These are phyloP conservation scores for Acaromyces ingoldii DNA, from an alignment of 1,284 basidiomycete genomes.

Conservation along the genomic window DNA sequence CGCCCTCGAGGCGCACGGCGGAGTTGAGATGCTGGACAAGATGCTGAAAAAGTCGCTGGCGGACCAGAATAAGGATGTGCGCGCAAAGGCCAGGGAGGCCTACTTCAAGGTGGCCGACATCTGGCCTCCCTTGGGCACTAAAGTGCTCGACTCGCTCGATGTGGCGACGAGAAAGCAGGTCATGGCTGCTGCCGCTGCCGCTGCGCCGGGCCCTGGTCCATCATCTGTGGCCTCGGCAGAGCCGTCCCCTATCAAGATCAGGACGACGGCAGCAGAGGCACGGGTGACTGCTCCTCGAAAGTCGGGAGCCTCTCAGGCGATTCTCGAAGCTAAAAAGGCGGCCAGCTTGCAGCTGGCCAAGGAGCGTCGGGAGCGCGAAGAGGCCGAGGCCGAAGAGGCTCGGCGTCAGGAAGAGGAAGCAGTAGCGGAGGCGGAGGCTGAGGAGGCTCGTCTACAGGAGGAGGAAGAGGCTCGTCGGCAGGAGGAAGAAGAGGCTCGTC, in stretches of 20 bases:
- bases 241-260: too few species aligned
- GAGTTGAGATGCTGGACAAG: conserved; percentile 59
- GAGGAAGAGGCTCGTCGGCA: neutral
- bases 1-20: conserved; percentile 55
- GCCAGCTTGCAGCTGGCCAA: conserved; percentile 29
- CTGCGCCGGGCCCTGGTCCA: too few species aligned
- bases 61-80: conserved; percentile 75
- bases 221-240: too few species aligned
- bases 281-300: too few species aligned
- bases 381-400: conserved; percentile 25
- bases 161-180: conserved; percentile 70
- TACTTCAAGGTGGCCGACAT: conserved; percentile 77
- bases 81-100: conserved; percentile 66
- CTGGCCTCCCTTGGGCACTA: conserved; percentile 67
- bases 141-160: conserved; percentile 69
- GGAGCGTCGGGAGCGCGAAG: conserved; percentile 21
- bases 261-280: too few species aligned
- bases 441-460: neutral
- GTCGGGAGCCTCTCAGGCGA: conserved; percentile 35
- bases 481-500: neutral
- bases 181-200: too few species aligned
- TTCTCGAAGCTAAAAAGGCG: conserved; percentile 46
- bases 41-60: conserved; percentile 66
- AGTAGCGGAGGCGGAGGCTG: conserved; percentile 10
- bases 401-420: conserved; percentile 13